Conservation (phyloP, 768 basidiomycete genomes). For the Lactarius vividus region DNA sequence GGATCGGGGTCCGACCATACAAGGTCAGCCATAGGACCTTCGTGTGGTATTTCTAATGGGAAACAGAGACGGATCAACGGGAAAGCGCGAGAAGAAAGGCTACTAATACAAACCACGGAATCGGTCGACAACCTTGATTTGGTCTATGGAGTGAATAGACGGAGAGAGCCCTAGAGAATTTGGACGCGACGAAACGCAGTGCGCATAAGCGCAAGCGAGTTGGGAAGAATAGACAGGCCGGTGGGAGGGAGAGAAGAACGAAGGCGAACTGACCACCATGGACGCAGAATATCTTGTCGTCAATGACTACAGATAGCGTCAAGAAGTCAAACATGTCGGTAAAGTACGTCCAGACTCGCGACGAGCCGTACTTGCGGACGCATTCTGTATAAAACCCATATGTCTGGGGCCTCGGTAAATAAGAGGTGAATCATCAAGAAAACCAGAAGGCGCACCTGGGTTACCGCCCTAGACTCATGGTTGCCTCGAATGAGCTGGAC, state of each 20-base stretch:
- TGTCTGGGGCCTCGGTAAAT: slow-evolving; percentile 51
- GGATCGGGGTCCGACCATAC: slow-evolving; percentile 99
- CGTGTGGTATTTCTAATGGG: slow-evolving; percentile 89
- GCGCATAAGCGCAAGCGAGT: slow-evolving; percentile 8
- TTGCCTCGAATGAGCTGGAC: slow-evolving; percentile 97
- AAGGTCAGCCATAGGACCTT: slow-evolving; percentile 99
- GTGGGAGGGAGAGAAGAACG: not conserved
- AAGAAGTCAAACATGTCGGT: slow-evolving; percentile 99
- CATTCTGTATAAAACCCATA: slow-evolving; percentile 99
- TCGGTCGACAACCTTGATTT: slow-evolving; percentile 98
- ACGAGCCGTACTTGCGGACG: slow-evolving; percentile 92
- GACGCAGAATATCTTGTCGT: slow-evolving; percentile 98
- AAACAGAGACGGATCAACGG: slow-evolving; percentile 9
- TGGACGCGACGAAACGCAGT: not conserved
- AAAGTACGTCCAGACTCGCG: slow-evolving; percentile 98
- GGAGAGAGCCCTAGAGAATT: slow-evolving; percentile 76
- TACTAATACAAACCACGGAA: slow-evolving; percentile 71
- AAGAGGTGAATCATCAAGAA: slow-evolving; percentile 1
- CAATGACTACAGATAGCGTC: slow-evolving; percentile 95
- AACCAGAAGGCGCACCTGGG: slow-evolving; percentile 68
- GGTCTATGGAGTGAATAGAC: slow-evolving; percentile 98
- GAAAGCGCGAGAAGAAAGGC: not conserved
- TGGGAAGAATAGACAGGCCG: slow-evolving; percentile 16
- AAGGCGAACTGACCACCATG: slow-evolving; percentile 73
- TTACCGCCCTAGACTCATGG: slow-evolving; percentile 96